Evolutionary conservation across 805 yeast species (phyloP), one percentile per base, ranked within the genome.

Genomic region (Saccharomycopsis sp.): DNA sequence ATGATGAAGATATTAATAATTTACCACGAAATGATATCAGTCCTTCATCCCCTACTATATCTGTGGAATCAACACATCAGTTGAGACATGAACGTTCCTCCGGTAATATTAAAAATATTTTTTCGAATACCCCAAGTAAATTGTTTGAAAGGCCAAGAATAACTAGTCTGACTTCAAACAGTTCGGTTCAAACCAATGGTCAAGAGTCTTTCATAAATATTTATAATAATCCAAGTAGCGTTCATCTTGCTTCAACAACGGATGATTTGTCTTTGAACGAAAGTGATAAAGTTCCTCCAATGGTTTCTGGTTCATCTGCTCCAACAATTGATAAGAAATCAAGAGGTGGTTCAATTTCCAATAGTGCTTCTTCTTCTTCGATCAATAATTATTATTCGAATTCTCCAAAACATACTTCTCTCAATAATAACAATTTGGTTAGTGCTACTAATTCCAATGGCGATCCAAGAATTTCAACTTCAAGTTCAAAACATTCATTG

Each of bases 141-240:
- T 44, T 9, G 43, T 40, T 20, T 10, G 47, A 20, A 40, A 31
- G 12, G 23, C 41, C 9, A 31, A 28, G 13, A 28, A 32, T 17
- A n/a, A 23, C 15, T 5, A 21, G 14, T 31, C 21, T 21, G 3
- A 9, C 34, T 28, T 27, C 31, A n/a, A 29, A 20, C 14, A 35
- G 40, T 9, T 28, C 39, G 18, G 29, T 27, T 12, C 40, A 33
- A 5, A 35, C 46, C 15, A 30, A 27, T 14, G 37, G 29, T 23
- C 37, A 35, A 28, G 45, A 41, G 10, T 45, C 48, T 4, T 26
- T 45, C 28, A 39, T 45, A 18, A 45, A 45, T 21, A 39, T 45
- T 23, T 45, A 45, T 37, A 38, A 45, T 28, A 41, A 45, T 20
- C 41, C 46, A 6, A 38, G 43, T 23, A 29, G 36, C 12, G n/a